These are phyloP conservation scores for Mucor ambiguus DNA, from an alignment of 371 early-diverging fungal genomes.

Conservation along the genomic window DNA sequence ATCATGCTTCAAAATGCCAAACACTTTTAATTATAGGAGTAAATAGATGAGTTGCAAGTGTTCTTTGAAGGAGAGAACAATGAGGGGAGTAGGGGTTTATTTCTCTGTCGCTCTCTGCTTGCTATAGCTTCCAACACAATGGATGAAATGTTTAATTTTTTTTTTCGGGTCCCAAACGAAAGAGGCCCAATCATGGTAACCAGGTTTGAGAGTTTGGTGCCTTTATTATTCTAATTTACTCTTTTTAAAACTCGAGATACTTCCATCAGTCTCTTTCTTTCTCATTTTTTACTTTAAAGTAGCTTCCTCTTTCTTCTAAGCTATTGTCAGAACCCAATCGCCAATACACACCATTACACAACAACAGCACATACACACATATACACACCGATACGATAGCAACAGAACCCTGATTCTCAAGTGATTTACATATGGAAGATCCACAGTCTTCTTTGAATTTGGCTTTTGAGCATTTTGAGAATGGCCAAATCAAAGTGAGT, in stretches of 20 bases:
- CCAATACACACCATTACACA: background rate
- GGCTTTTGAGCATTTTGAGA: constrained; percentile 26
- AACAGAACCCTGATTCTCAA: background rate
- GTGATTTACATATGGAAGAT: constrained; percentile 25
- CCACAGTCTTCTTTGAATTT: constrained; percentile 23
- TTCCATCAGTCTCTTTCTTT: background rate
- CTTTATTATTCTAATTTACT: background rate
- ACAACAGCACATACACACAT: background rate
- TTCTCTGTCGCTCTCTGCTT: background rate
- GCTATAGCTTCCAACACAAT: background rate
- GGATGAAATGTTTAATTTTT: background rate
- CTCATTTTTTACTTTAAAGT: too few species aligned
- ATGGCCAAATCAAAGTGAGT: constrained; percentile 35
- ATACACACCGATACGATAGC: background rate
- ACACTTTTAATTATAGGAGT: background rate
- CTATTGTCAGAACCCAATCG: background rate
- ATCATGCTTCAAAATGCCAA: background rate
- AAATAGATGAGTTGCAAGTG: background rate
- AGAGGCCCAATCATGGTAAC: constrained; percentile 10
- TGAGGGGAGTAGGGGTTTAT: background rate
- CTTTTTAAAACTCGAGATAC: background rate
- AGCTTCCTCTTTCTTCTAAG: background rate
- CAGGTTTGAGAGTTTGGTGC: background rate
- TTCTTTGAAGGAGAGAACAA: constrained; percentile 1
- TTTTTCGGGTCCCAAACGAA: constrained; percentile 5